Evolutionary conservation across 371 early-diverging fungal genomes (phyloP), one percentile per base, ranked within the genome.

Genomic region (Chytridiales sp.): DNA sequence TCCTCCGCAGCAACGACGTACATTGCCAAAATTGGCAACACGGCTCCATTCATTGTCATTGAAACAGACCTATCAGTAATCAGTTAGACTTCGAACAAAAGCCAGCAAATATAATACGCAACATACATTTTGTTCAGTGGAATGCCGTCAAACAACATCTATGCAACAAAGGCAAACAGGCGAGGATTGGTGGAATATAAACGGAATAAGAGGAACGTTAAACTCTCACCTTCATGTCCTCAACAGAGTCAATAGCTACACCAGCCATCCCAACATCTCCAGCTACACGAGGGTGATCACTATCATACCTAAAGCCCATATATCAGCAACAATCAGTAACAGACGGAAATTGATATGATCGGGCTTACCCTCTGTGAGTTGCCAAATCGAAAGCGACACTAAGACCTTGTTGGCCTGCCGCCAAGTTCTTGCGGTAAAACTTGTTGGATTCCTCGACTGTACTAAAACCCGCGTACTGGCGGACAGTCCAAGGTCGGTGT

Each of bases 241-340:
- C 92, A 13, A 92, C 87, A 5, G 87, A 80, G 70, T 92, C 92
- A 61, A 92, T 92, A 35, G 92, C 92, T 49, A 92, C 92, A 56
- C 92, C 92, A 24, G 92, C 92, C 92, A 92, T 92, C 27, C 92
- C 92, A 27, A 92, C 92, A 70, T 92, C 92, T 60, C 92, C 92
- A 1, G 82, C 67, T 15, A 90, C 91, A 54, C 91, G 83, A 19
- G 90, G 89, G 52, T 92, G 90, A 69, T 92, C 92, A 4, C 87
- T 86, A 64, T 92, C 92, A 61, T 92, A 92, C 1, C 84, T 73
- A 41, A 41, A 41, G 39, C 74, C 54, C 32, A 47, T 1, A 27
- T 56, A 32, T n/a, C 17, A 31, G 2, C 21, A 64, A 0, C 46
- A 44, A 35, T 6, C 17, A 31, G 2, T 17, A 64, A 0, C 46